Percentiles rank a stretch among this genome's conserved stretches.
These are phyloP conservation scores for Pseudogymnoascus sp. DNA, from an alignment of 2,329 filamentous ascomycete genomes.

Conservation along the genomic window DNA sequence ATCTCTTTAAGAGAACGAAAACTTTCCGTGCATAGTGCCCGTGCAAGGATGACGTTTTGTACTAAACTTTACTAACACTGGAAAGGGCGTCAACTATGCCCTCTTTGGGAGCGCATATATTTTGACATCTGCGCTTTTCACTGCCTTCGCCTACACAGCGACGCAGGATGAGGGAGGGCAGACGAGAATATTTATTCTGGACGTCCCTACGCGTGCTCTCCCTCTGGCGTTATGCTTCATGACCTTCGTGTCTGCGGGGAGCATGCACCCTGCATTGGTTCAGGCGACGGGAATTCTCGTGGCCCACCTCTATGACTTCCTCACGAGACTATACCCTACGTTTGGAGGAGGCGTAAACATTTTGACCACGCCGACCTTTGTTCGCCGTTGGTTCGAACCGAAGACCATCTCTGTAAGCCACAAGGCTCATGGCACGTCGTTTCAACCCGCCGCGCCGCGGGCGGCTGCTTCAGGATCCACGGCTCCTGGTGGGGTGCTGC, in stretches of 20 bases:
- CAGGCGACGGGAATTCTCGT: constrained; percentile 75
- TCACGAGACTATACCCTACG: constrained; percentile 79
- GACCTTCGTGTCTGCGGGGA: constrained; percentile 61
- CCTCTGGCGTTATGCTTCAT: constrained; percentile 74
- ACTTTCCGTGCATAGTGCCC: background rate
- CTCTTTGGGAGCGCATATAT: constrained; percentile 42
- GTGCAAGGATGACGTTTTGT: background rate
- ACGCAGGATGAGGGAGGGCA: constrained; percentile 76
- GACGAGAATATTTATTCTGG: constrained; percentile 73
- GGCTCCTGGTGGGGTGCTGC: constrained; percentile 42
- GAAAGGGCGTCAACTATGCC: constrained; percentile 45
- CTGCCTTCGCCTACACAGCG: constrained; percentile 77
- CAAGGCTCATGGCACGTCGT: constrained; percentile 57
- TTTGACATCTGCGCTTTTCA: constrained; percentile 59
- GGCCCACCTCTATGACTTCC: constrained; percentile 84
- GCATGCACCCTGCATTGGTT: constrained; percentile 42
- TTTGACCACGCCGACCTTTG: constrained; percentile 64
- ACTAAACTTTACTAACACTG: constrained; percentile 25
- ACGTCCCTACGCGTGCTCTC: constrained; percentile 72
- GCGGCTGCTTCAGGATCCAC: constrained; percentile 37
- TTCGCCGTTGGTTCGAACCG: constrained; percentile 59
- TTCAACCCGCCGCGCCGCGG: constrained; percentile 33
- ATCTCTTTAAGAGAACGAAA: constrained; percentile 20
- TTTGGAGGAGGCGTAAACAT: constrained; percentile 78
- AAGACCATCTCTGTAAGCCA: constrained; percentile 36